Base-by-base conservation (phyloP, 495 filamentous ascomycete species). In the Oidiodendron maius region DNA sequence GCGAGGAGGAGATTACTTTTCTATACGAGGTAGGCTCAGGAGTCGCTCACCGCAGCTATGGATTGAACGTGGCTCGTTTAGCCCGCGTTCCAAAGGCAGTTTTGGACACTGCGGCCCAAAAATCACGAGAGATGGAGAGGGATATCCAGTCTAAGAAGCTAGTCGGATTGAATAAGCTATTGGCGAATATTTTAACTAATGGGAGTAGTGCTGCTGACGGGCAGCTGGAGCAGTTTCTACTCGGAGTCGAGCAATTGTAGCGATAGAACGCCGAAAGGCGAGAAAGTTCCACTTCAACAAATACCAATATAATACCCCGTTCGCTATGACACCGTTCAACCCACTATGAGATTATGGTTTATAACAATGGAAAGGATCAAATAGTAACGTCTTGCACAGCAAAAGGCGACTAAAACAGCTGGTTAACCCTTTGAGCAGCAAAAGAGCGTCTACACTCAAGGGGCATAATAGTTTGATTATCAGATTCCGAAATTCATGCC, bases 1-100 rank as follows among this genome's bases (percentile, higher is more conserved):
- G 49, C 0, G 69, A 75, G 17, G 69, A 78, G 39, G 72, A 82
- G 20, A 86, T 94, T 26, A 90, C 87, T 0, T 94, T 93, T 58
- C 63, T 93, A 5, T 93, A 91, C 58, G 81, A 87, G 57, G 81
- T 96, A 2, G 82, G 76, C 3, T 87, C 91, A 50, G 94, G 94
- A 0, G 84, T 94, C 2, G 91, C 94, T 10, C 90, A 96, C 71
- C 77, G 93, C 11, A 89, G 83, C 26, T 99, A 99, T 59, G 93
- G 93, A 2, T 65, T 99, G 13, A 97, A 97, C 62, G 93, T 97
- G 20, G 93, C 93, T 4, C 71, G 87, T 23, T 62, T 99, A 43
- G 94, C 94, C 24, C 83, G 87, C 43, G 73, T 98, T 23, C 90
- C 94, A 3, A 67, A 74, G 12, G 64, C 74, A 13, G 81, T 96